Percentiles rank a stretch among this genome's conserved stretches.
These are phyloP conservation scores for Arthroderma sp. DNA, from an alignment of 2,329 filamentous ascomycete species.

Conservation along the genomic window DNA sequence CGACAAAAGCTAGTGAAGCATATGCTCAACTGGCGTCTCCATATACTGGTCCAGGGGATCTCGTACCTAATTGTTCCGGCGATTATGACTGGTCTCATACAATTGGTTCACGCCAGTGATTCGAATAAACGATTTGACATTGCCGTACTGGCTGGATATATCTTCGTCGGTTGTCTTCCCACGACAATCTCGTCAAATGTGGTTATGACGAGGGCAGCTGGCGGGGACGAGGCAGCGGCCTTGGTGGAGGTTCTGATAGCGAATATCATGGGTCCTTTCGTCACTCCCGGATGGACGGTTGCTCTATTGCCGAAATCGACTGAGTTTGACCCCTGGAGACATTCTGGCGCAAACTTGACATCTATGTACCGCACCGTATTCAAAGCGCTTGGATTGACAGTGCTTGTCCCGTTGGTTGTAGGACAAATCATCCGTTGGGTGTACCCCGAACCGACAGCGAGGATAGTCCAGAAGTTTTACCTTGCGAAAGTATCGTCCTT, in stretches of 20 bases:
- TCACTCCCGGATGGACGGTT: slow-evolving; percentile 53
- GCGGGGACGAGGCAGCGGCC: slow-evolving; percentile 54
- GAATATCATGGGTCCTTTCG: slow-evolving; percentile 56
- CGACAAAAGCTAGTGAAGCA: slow-evolving; percentile 50
- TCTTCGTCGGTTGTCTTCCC: slow-evolving; percentile 55
- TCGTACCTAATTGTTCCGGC: slow-evolving; percentile 56
- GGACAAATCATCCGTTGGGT: slow-evolving; percentile 50
- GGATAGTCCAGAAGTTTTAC: slow-evolving; percentile 42
- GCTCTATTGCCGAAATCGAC: slow-evolving; percentile 38
- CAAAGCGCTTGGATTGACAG: slow-evolving; percentile 55
- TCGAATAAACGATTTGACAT: slow-evolving; percentile 43
- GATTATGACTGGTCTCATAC: slow-evolving; percentile 46
- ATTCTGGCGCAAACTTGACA: slow-evolving; percentile 43
- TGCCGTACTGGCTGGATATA: slow-evolving; percentile 54
- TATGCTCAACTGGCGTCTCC: slow-evolving; percentile 54
- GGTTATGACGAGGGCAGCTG: slow-evolving; percentile 58
- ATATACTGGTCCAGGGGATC: slow-evolving; percentile 54
- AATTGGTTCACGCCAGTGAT: slow-evolving; percentile 39
- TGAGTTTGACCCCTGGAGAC: slow-evolving; percentile 29
- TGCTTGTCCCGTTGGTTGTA: slow-evolving; percentile 51
- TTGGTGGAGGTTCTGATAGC: slow-evolving; percentile 59
- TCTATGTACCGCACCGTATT: slow-evolving; percentile 56
- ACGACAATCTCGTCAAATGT: slow-evolving; percentile 64
- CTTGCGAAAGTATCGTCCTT: slow-evolving; percentile 36
- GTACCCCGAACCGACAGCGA: slow-evolving; percentile 36